Evolutionary conservation across 2,329 filamentous ascomycete species (phyloP), one percentile per base, ranked within the genome.

Genomic region (Phoma herbarum): DNA sequence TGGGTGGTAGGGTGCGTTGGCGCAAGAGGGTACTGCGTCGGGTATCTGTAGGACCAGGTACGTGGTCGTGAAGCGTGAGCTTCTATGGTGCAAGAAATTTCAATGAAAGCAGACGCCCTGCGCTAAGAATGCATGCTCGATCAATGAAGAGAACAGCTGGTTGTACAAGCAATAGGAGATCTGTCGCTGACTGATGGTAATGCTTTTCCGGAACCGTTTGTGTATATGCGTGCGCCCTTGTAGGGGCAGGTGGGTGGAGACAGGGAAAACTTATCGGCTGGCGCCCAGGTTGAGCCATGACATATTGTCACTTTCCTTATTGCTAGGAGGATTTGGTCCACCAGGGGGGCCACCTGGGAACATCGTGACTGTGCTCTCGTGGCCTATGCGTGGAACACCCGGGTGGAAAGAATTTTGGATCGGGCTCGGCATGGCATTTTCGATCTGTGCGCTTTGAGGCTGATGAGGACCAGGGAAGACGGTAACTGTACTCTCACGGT

Each of bases 261-360:
- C 49, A 50, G 53, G 52, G 47, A 20, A 43, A 14, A 18, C 33
- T 53, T 55, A 62, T 63, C 68, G 70, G 39, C 67, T 70, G 43
- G 70, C 84, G 45, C 87, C 88, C 18, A 93, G 81, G 70, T 93
- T 92, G 63, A 93, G 78, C 90, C 90, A 93, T 77, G 89, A 91
- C 88, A 93, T 91, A 74, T 93, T 90, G 28, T 69, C 63, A 51
- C 69, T 69, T n/a, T 53, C 56, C 33, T 65, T 59, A 20, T 59
- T 52, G 48, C 61, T 60, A 14, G 64, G 54, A 45, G 55, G 52
- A 8, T 60, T 62, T 2, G 62, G 65, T 66, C 58, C 41, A 56
- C 69, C 53, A 62, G 57, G 45, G 57, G 80, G 61, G 0, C 87
- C 87, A 55, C 59, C 65, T 37, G 59, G 9, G 76, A 78, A 41